Conservation (phyloP, 139 green algal species). For the Zygnema cylindricum region DNA sequence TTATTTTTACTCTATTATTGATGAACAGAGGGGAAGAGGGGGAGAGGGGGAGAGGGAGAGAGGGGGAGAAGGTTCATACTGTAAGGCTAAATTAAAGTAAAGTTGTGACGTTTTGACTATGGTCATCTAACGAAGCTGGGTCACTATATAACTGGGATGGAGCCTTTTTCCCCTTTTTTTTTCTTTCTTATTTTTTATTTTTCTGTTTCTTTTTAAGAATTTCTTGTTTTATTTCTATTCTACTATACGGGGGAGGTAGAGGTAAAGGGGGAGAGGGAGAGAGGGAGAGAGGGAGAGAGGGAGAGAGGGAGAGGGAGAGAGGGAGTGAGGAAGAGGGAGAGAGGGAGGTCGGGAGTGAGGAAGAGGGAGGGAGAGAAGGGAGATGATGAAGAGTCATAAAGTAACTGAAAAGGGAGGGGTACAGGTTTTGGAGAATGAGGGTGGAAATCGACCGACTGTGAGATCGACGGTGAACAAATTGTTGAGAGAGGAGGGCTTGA, state of each 20-base stretch:
- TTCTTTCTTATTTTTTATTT: neutral
- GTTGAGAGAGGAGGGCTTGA: constrained; percentile 69
- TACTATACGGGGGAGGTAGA: neutral
- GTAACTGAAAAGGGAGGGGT: neutral
- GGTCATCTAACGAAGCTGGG: too few species aligned
- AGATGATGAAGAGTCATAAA: neutral
- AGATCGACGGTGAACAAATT: constrained; percentile 66
- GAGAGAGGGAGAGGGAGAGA: neutral
- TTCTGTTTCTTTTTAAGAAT: neutral
- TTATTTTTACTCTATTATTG: too few species aligned
- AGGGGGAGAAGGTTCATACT: too few species aligned
- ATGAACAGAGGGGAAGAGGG: too few species aligned
- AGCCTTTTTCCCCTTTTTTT: too few species aligned
- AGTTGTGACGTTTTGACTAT: too few species aligned
- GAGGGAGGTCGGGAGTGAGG: too few species aligned
- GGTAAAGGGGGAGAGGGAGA: neutral
- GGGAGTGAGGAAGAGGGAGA: too few species aligned
- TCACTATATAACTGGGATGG: too few species aligned
- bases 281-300: neutral
- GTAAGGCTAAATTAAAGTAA: too few species aligned
- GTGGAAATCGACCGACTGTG: constrained; percentile 19
- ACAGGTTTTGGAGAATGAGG: constrained; percentile 39
- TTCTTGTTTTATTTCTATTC: neutral
- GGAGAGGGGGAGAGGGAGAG: too few species aligned
- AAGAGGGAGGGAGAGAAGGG: neutral